phyloP scores from a whole-genome alignment of 306 rosid species.

The Cucurbita ficifolia region DNA sequence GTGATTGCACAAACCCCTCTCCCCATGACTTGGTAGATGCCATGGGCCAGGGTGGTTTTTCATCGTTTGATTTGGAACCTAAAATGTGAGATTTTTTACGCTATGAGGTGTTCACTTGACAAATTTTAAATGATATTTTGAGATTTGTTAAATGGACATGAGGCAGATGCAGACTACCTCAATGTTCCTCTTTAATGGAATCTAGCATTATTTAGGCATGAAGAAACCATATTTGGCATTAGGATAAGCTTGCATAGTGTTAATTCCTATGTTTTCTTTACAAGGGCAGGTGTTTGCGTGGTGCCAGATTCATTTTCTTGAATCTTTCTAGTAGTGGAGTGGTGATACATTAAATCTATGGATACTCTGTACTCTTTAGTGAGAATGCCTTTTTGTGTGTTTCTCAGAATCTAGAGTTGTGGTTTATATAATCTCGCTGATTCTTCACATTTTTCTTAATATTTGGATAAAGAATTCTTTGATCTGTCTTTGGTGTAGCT shows the following conservation, averaged over 20 bases:
- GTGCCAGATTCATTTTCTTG: no score
- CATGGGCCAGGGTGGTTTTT: background rate
- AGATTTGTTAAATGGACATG: background rate
- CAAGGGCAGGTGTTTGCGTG: background rate
- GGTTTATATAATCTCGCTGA: background rate
- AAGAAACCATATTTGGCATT: background rate
- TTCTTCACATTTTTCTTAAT: background rate
- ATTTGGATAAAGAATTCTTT: background rate
- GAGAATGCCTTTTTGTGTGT: background rate
- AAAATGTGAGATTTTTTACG: background rate
- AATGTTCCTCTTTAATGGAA: background rate
- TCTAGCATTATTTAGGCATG: background rate
- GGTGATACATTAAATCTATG: background rate
- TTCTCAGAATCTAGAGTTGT: background rate
- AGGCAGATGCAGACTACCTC: background rate
- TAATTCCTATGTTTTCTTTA: background rate
- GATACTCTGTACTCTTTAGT: background rate
- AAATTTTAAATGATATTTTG: background rate
- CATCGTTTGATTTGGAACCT: background rate
- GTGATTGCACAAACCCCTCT: background rate
- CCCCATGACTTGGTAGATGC: background rate
- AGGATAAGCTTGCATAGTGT: background rate
- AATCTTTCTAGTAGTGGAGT: background rate
- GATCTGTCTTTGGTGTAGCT: background rate
- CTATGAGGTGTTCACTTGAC: background rate